These are phyloP conservation scores for Cytospora piceicola DNA, from an alignment of 2,329 filamentous ascomycete genomes.

Conservation along the genomic window DNA sequence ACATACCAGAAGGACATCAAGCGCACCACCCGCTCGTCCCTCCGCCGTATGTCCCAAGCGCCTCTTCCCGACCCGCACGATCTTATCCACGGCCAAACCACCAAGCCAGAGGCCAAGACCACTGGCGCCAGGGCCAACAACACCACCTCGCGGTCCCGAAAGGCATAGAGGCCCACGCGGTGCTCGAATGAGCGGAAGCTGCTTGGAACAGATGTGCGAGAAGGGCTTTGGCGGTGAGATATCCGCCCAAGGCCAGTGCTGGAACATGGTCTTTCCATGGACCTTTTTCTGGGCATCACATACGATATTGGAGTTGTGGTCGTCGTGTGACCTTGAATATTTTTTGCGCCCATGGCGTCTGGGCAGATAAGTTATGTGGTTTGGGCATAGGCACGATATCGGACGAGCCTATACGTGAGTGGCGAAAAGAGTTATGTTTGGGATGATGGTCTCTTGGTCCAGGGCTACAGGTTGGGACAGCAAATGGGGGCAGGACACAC, in stretches of 20 bases:
- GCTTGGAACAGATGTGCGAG: constrained; percentile 3
- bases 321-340: constrained; percentile 25
- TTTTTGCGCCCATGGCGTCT: constrained; percentile 1
- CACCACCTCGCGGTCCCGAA: constrained; percentile 68
- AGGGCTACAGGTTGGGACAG: constrained; percentile 6
- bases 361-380: not conserved
- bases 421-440: constrained; percentile 20
- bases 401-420: constrained; percentile 9
- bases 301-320: constrained; percentile 8
- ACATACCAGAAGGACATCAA: constrained; percentile 80
- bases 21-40: constrained; percentile 74
- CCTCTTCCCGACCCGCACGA: constrained; percentile 81
- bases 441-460: constrained; percentile 22
- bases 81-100: constrained; percentile 63
- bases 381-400: constrained; percentile 7
- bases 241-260: not conserved
- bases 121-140: constrained; percentile 63
- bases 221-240: not conserved
- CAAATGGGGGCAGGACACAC: constrained; percentile 19
- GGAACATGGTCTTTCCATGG: not conserved
- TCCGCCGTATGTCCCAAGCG: constrained; percentile 67
- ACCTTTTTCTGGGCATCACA: not conserved
- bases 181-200: constrained; percentile 2
- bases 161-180: constrained; percentile 56
- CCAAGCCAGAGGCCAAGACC: constrained; percentile 54